phyloP scores from a whole-genome alignment of 805 yeast species.

The Candida cerambycidarum region DNA sequence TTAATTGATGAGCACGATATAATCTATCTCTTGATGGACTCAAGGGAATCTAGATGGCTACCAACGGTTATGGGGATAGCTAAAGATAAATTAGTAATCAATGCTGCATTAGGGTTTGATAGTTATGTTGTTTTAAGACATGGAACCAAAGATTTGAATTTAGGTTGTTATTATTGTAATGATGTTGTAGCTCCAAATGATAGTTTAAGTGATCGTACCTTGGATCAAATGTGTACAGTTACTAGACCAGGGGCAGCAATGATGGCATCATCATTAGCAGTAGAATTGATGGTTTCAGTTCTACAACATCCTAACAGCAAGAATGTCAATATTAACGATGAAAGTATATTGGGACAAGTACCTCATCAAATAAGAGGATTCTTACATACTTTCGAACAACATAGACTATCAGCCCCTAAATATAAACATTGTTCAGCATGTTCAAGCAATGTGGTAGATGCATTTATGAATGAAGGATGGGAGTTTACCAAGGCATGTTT shows the following conservation, averaged over 20 bases:
- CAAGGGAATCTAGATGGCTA: conserved; percentile 96
- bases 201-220: conserved; percentile 78
- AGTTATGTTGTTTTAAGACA: conserved; percentile 93
- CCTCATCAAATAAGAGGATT: conserved; percentile 95
- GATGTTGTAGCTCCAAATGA: conserved; percentile 95
- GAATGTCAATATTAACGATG: conserved; percentile 33
- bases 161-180: conserved; percentile 95
- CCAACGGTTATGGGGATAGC: conserved; percentile 82
- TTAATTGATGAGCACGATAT: conserved; percentile 72
- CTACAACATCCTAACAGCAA: conserved; percentile 57
- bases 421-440: conserved; percentile 88
- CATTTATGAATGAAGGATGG: conserved; percentile 65
- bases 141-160: conserved; percentile 47
- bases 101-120: conserved; percentile 95
- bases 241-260: conserved; percentile 95
- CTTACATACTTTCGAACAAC: conserved; percentile 59
- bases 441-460: conserved; percentile 55
- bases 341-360: conserved; percentile 55
- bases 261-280: conserved; percentile 83
- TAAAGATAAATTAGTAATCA: conserved; percentile 70
- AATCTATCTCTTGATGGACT: conserved; percentile 82
- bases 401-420: conserved; percentile 68
- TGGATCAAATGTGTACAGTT: conserved; percentile 98
- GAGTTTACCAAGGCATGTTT: conserved; percentile 73
- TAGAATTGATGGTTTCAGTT: conserved; percentile 73